A percentile compares a stretch with the other conserved stretches of the same genome.
Evolutionary conservation across 306 rosid genomes (phyloP).

Genomic region (Citrullus mucosospermus): DNA sequence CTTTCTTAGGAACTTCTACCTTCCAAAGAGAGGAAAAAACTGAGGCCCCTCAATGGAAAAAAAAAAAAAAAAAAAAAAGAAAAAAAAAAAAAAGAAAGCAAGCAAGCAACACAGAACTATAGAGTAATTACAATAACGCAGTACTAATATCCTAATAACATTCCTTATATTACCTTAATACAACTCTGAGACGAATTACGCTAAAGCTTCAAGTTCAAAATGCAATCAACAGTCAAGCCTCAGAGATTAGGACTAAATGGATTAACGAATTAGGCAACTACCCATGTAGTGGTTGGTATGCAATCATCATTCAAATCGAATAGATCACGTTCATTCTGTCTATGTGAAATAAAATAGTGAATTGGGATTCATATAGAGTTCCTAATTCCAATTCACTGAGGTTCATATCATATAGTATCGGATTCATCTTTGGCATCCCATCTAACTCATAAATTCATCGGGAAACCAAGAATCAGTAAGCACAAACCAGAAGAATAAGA

Average conservation of each 20-base stretch:
- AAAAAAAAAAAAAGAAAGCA: too few relatives aligned
- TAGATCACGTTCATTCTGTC: background rate
- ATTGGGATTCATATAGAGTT: background rate
- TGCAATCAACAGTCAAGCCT: background rate
- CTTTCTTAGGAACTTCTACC: too few relatives aligned
- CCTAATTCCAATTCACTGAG: background rate
- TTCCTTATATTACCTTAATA: too few relatives aligned
- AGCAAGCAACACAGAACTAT: too few relatives aligned
- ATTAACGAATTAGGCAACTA: background rate
- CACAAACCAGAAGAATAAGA: slow-evolving; percentile 67
- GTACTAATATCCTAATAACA: too few relatives aligned
- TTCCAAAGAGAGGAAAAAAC: too few relatives aligned
- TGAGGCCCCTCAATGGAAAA: too few relatives aligned
- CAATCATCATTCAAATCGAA: background rate
- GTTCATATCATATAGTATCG: background rate
- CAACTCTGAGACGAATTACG: too few relatives aligned
- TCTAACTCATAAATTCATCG: background rate
- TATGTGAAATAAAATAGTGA: background rate
- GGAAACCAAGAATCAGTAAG: background rate
- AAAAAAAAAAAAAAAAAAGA: too few relatives aligned
- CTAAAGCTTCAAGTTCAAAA: background rate
- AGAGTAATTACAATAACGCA: too few relatives aligned
- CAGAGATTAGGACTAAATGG: background rate
- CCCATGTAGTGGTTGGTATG: background rate
- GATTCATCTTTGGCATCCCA: background rate